Evolutionary conservation across 257 asterid genomes (phyloP), one percentile per base, ranked within the genome.

Genomic region (Rehmannia glutinosa): DNA sequence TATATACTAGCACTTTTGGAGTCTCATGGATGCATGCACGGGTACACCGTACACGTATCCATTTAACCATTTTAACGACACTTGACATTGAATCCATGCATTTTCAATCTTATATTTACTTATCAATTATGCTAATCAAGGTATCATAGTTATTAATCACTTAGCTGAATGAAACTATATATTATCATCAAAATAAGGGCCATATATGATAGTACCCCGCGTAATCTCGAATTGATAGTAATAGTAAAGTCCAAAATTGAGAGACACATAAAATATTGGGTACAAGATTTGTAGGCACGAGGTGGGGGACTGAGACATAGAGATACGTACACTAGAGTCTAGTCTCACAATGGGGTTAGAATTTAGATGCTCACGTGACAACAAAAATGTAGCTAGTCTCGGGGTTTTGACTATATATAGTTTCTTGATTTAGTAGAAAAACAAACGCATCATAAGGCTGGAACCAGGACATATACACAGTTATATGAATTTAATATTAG

Each of bases 291-390:
- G 73, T 80, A 70, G 87, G 90, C 84, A 81, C 85, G 89, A 82
- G 89, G 88, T 30, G 69, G 46, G 60, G 35, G 25, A 33, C 35
- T 35, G 71, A 69, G 62, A 58, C 78, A 81, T 74, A 39, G 78
- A 62, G 70, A 73, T 27, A 35, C 32, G 72, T 45, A 75, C 41
- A 16, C 17, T 50, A 21, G 57, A 61, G 65, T 71, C 52, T 20
- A 38, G 65, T 73, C n/a, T n/a, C 68, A 60, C 39, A 62, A 39
- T 16, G 51, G 50, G 35, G 50, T 20, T 71, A 49, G 30, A 50
- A n/a, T 30, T 3, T n/a, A 71, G 85, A 75, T 66, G 64, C 77
- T 80, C 90, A 85, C 91, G 86, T 84, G 89, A 89, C 81, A 77
- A 78, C 81, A 80, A 80, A 74, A 73, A 62, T 24, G 19, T 67